Base-by-base conservation (phyloP, 2,329 filamentous ascomycete species). In the Ophiocordyceps camponoti-floridani region DNA sequence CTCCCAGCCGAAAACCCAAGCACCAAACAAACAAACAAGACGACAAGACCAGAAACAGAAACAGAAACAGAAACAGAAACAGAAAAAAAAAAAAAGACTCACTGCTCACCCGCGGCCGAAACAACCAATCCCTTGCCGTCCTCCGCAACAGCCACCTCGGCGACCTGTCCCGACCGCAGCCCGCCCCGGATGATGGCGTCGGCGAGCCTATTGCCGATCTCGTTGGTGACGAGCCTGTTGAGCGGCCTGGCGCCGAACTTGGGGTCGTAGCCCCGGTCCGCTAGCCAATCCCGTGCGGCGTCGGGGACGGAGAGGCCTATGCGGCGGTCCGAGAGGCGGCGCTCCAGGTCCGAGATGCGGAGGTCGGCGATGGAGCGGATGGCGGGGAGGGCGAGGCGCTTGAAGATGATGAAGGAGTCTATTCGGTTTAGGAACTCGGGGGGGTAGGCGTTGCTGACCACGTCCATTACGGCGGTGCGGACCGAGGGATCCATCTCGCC, bases 371-470 rank as follows among this genome's bases (percentile, higher is more conserved):
- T 96, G 67, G 78, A 86, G 57, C 91, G 82, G 56, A 98, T 98
- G 65, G 98, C 91, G 46, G 65, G 70, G 59, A 79, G 82, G 4
- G 84, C 89, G 45, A 98, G 82, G 42, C 91, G 84, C 71, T 98
- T 98, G 77, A 98, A 98, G 66, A 98, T 95, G 65, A 98, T 88
- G 45, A 81, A 85, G 48, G 83, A 91, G 65, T 77, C 89, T 70
- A 98, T 96, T 60, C 91, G 85, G 73, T 98, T 98, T 51, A 98
- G 78, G 72, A 98, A 98, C 58, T 98, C 91, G 30, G 91, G 91
- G 2, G 98, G 71, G 77, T 98, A 98, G 69, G 94, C 96, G 69
- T 86, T 86, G 56, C 89, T 83, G 33, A 98, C 74, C 4, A 88
- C 78, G 44, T 77, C 82, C 81, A 91, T 93, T 56, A 98, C 89